Evolutionary conservation across 2,329 filamentous ascomycete genomes (phyloP).

Genomic region (Microdochium trichocladiopsis): DNA sequence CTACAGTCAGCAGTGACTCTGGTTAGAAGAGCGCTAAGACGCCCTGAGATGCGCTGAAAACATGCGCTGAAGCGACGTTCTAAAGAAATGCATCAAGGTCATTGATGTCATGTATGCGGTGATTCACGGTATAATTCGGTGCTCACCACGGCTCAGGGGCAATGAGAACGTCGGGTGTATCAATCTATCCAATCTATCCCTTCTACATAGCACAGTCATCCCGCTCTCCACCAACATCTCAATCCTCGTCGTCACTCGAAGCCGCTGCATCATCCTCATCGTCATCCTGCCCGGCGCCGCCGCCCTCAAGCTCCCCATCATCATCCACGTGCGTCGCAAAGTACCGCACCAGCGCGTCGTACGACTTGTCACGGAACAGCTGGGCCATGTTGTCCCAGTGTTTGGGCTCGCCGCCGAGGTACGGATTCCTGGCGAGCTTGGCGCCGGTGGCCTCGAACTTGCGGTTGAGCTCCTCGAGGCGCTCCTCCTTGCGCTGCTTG

Average conservation of each 20-base stretch:
- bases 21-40: too few species aligned
- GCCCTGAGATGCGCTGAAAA: too few species aligned
- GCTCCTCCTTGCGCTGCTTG: background rate
- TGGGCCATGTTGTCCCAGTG: constrained; percentile 1
- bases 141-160: too few species aligned
- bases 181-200: too few species aligned
- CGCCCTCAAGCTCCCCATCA: background rate
- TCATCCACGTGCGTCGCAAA: constrained; percentile 1
- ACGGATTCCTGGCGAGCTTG: constrained; percentile 1
- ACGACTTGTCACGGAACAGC: constrained; percentile 3
- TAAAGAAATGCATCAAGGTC: too few species aligned
- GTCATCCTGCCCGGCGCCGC: background rate
- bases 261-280: background rate
- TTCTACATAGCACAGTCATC: too few species aligned
- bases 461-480: background rate
- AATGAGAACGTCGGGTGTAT: too few species aligned
- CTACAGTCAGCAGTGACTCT: too few species aligned
- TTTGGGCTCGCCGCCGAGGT: background rate
- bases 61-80: too few species aligned
- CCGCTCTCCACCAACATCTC: background rate
- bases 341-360: constrained; percentile 4
- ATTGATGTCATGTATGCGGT: too few species aligned
- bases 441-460: constrained; percentile 1
- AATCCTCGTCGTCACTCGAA: background rate
- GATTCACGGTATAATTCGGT: too few species aligned